Conservation (phyloP, 345 rosid species). For the Lepidium sativum region DNA sequence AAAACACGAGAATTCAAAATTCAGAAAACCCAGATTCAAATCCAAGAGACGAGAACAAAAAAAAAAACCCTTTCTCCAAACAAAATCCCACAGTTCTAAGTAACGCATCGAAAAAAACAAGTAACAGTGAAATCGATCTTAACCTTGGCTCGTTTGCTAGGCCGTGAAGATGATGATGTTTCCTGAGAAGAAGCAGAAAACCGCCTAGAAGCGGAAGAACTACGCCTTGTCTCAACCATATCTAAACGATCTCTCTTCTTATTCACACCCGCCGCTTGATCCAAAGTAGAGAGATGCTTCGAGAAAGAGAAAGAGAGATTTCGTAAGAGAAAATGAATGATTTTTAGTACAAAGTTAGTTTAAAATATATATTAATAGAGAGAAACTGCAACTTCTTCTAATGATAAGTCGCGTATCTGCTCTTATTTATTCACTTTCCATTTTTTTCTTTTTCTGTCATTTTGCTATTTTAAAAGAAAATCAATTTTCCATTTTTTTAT, state of each 20-base stretch:
- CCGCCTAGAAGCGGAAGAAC: constrained; percentile 72
- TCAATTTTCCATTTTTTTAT: no score
- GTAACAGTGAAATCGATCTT: not conserved
- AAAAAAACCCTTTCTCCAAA: not conserved
- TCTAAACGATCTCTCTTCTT: no score
- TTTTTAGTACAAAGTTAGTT: constrained; percentile 2
- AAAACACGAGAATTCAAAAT: not conserved
- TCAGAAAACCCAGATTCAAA: constrained; percentile 14
- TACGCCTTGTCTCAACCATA: constrained; percentile 96
- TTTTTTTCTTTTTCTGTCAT: no score
- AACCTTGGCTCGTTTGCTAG: constrained; percentile 83
- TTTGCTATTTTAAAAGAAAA: no score
- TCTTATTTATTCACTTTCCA: no score
- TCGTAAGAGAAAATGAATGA: not conserved
- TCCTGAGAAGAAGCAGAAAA: constrained; percentile 28
- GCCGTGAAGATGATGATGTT: constrained; percentile 33
- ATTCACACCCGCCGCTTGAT: constrained; percentile 34
- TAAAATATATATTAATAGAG: not conserved
- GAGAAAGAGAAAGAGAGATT: not conserved
- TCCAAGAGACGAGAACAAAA: not conserved
- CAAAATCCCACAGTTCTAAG: not conserved
- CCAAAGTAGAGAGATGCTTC: constrained; percentile 26
- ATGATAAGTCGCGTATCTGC: no score
- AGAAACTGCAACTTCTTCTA: not conserved
- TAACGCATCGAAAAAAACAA: not conserved